Percentiles rank a stretch among this genome's conserved stretches.
These are phyloP conservation scores for Kalanchoe fedtschenkoi DNA, from an alignment of 164 flowering plant genomes.

Conservation along the genomic window DNA sequence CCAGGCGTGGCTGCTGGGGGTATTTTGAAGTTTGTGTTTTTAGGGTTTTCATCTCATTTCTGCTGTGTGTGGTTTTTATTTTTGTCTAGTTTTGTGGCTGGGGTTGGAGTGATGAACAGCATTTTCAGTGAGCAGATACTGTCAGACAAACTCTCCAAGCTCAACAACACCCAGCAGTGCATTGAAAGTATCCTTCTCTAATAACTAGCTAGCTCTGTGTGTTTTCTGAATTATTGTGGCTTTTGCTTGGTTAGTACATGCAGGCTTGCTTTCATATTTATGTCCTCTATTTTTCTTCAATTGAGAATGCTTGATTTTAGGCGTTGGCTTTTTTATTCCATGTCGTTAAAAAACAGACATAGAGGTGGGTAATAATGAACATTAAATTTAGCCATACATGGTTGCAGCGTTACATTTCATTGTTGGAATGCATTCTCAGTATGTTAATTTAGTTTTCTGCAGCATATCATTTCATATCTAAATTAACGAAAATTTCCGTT, in stretches of 20 bases:
- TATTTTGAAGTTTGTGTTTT: not conserved
- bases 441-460: not conserved
- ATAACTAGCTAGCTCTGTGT: not conserved
- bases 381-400: no score
- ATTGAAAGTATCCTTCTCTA: conserved; percentile 83
- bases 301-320: not conserved
- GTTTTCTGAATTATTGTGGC: not conserved
- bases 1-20: not conserved
- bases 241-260: not conserved
- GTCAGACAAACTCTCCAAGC: conserved; percentile 93
- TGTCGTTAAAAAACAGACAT: no score
- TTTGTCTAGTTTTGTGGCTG: not conserved
- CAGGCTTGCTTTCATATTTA: not conserved
- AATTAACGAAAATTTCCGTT: not conserved
- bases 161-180: conserved; percentile 88
- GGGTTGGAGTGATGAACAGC: conserved; percentile 63
- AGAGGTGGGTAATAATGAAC: no score
- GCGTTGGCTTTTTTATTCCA: no score
- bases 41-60: not conserved
- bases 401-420: not conserved
- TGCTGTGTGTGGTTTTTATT: no score
- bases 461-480: no score
- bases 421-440: not conserved
- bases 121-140: conserved; percentile 78
- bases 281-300: not conserved